Conservation (phyloP, 768 basidiomycete genomes). For the Leccinum truebloodii region DNA sequence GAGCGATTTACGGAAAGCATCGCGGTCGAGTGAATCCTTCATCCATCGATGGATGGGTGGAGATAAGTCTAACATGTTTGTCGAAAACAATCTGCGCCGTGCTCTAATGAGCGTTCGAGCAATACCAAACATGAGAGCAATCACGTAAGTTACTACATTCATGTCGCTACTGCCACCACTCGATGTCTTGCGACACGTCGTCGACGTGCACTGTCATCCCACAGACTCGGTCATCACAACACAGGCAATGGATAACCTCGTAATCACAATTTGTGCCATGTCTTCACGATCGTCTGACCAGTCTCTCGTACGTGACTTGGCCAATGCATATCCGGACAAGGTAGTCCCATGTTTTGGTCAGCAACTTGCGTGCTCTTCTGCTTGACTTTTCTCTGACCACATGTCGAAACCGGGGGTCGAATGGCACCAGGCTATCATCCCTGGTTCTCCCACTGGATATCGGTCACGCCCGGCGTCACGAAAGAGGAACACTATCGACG, state of each 20-base stretch:
- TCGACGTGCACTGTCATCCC: constrained; percentile 93
- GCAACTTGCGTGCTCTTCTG: constrained; percentile 27
- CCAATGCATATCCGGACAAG: constrained; percentile 57
- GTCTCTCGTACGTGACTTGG: constrained; percentile 64
- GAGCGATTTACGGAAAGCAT: constrained; percentile 63
- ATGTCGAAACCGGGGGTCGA: constrained; percentile 6
- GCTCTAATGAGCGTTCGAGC: not conserved
- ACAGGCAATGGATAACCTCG: constrained; percentile 53
- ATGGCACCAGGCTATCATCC: constrained; percentile 80
- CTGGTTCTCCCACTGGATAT: constrained; percentile 87
- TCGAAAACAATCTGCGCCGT: constrained; percentile 6
- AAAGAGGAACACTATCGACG: constrained; percentile 76
- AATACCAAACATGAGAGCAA: constrained; percentile 19
- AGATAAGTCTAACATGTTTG: constrained; percentile 35
- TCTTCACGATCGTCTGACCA: constrained; percentile 70
- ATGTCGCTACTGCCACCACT: constrained; percentile 30
- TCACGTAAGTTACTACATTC: constrained; percentile 1
- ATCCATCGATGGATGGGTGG: constrained; percentile 55
- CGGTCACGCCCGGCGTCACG: constrained; percentile 40
- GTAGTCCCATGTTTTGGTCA: constrained; percentile 89
- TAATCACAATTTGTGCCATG: constrained; percentile 84
- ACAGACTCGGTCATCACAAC: constrained; percentile 64
- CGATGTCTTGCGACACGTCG: constrained; percentile 62
- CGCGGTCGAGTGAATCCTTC: constrained; percentile 55
- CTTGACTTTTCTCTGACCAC: constrained; percentile 12